These are phyloP conservation scores for Huntiella bhutanensis DNA, from an alignment of 2,329 filamentous ascomycete species.

Conservation along the genomic window DNA sequence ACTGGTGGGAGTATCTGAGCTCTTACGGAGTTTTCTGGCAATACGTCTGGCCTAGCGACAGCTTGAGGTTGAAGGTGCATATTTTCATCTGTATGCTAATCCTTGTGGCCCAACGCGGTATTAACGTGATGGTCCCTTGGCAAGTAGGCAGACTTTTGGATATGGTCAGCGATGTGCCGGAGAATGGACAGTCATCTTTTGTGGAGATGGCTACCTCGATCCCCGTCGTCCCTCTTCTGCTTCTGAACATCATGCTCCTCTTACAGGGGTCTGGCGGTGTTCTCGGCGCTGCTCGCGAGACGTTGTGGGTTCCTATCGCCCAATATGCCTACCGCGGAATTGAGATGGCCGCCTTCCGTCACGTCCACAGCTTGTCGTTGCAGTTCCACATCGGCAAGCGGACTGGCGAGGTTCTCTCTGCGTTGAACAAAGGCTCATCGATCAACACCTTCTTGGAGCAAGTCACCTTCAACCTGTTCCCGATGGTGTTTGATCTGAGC, in stretches of 20 bases:
- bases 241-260: conserved; percentile 23
- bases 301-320: conserved; percentile 89
- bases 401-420: conserved; percentile 88
- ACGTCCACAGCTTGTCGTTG: conserved; percentile 84
- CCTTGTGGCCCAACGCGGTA: conserved; percentile 57
- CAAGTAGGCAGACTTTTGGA: conserved; percentile 70
- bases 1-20: conserved; percentile 89
- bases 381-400: conserved; percentile 95
- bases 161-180: conserved; percentile 33
- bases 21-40: conserved; percentile 91
- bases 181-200: conserved; percentile 27
- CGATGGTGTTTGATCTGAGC: conserved; percentile 79
- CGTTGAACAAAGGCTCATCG: conserved; percentile 84
- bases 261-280: conserved; percentile 80
- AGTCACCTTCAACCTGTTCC: conserved; percentile 85
- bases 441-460: conserved; percentile 96
- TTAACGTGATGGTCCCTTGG: conserved; percentile 72
- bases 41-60: conserved; percentile 86
- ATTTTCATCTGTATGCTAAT: conserved; percentile 69
- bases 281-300: conserved; percentile 61
- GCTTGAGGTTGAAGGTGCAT: conserved; percentile 50
- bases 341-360: conserved; percentile 88
- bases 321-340: conserved; percentile 93
- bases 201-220: conserved; percentile 15
- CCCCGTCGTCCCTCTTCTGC: conserved; percentile 40